These are phyloP conservation scores for Mycothermus thermophilus DNA, from an alignment of 495 filamentous ascomycete species.

Conservation along the genomic window DNA sequence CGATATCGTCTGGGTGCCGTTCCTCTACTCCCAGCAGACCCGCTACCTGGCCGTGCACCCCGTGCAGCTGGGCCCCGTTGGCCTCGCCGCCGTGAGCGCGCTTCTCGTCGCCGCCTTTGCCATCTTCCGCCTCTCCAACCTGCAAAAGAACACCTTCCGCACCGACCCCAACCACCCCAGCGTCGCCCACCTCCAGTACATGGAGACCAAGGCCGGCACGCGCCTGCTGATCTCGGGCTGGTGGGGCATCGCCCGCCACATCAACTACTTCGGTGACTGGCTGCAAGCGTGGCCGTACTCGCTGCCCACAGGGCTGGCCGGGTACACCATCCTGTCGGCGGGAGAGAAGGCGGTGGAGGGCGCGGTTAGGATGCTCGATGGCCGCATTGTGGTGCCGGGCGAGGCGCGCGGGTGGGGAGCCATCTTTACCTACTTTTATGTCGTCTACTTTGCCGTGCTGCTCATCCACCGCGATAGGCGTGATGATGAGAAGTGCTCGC, in stretches of 20 bases:
- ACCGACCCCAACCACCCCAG: constrained; percentile 73
- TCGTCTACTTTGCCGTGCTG: constrained; percentile 82
- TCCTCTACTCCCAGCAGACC: constrained; percentile 73
- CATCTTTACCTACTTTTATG: constrained; percentile 86
- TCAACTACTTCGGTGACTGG: constrained; percentile 99
- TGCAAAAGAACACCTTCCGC: constrained; percentile 88
- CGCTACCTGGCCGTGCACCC: constrained; percentile 83
- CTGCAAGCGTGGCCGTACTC: constrained; percentile 84
- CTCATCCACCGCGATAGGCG: constrained; percentile 81
- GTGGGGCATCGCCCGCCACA: constrained; percentile 88
- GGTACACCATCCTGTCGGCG: constrained; percentile 50
- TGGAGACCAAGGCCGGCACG: constrained; percentile 71
- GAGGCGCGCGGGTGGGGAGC: constrained; percentile 69
- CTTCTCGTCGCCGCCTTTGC: constrained; percentile 59
- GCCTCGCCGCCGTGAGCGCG: constrained; percentile 46
- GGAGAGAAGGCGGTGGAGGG: constrained; percentile 27
- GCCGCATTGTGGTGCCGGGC: constrained; percentile 51
- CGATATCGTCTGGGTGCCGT: constrained; percentile 87
- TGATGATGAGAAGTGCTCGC: constrained; percentile 83
- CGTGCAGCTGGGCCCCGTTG: constrained; percentile 52
- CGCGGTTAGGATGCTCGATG: constrained; percentile 42
- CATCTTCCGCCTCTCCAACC: constrained; percentile 86
- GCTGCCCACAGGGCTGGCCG: constrained; percentile 76
- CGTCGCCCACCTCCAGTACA: constrained; percentile 69
- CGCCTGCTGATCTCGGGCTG: constrained; percentile 76